Base-by-base conservation (phyloP, 2,329 filamentous ascomycete species). In the Aspergillus piperis region DNA sequence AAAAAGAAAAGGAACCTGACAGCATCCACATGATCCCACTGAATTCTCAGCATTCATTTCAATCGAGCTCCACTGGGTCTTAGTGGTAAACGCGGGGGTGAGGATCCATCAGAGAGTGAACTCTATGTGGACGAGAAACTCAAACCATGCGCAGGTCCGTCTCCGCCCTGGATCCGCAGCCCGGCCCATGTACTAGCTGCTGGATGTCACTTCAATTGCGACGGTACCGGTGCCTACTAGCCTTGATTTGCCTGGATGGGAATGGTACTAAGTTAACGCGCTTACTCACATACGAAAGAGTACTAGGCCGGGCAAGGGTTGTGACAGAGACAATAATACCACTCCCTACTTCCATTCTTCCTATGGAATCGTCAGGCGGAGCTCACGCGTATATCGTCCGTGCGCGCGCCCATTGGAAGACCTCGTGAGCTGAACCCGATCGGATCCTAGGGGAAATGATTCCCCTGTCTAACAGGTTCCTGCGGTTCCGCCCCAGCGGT, bases 1-100 rank as follows among this genome's bases (percentile, higher is more conserved):
- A 66, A 64, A 68, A 63, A 63, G 55, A 64, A 68, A 64, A 56
- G 60, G 59, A 57, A 64, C 62, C 61, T 66, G 62, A 67, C 66
- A 69, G 62, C 56, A 68, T 66, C 63, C 68, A 69, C 66, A 66
- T 70, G 68, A 69, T 68, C 64, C 49, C 63, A 63, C 61, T 60
- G 58, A 55, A 60, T 66, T 63, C 55, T 60, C 63, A 66, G 63
- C 61, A 62, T 61, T 62, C 61, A 58, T 59, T 64, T 59, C 57
- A 59, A 64, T 65, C 38, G 56, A 67, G 60, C 61, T 67, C 62
- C 64, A 65, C 61, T 58, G 57, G 52, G 51, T 56, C 61, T 61
- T 55, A 59, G 51, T 62, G 32, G 60, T 51, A 54, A 59, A 54
- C 54, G 60, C 57, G 59, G 58, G 47, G 62, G 56, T 32, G 56